Evolutionary conservation across 108 stramenopile species (phyloP).

Genomic region (Cyclotella kingstonii): DNA sequence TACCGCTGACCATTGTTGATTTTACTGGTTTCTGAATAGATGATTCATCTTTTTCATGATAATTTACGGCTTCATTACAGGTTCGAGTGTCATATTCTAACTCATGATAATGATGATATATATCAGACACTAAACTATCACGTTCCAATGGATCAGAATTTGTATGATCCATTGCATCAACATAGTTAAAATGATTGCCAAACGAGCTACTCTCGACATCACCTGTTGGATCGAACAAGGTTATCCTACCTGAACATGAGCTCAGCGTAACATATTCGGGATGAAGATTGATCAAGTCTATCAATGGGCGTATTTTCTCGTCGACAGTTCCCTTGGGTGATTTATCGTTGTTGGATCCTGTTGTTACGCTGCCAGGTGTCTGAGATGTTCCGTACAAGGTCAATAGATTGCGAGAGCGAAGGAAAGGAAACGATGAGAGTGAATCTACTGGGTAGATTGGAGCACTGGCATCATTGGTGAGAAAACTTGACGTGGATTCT

Average conservation of each 20-base stretch:
- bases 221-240: constrained; percentile 74
- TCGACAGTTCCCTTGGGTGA: constrained; percentile 85
- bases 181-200: constrained; percentile 1
- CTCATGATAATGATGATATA: no score
- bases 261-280: constrained; percentile 72
- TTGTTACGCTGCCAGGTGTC: not conserved
- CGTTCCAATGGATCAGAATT: no score
- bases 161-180: no score
- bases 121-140: no score
- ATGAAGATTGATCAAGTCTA: constrained; percentile 76
- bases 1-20: constrained; percentile 49
- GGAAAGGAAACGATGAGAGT: constrained; percentile 33
- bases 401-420: constrained; percentile 28
- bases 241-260: constrained; percentile 83
- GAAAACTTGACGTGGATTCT: no score
- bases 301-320: constrained; percentile 64
- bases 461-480: no score
- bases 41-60: not conserved
- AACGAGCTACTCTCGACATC: constrained; percentile 2
- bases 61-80: not conserved
- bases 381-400: constrained; percentile 24
- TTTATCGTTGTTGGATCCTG: constrained; percentile 46
- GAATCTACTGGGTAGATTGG: no score
- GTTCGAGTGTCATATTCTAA: not conserved
- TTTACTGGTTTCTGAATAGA: not conserved